Evolutionary conservation across 2,329 filamentous ascomycete genomes (phyloP).

Genomic region (Plectosphaerella plurivora): DNA sequence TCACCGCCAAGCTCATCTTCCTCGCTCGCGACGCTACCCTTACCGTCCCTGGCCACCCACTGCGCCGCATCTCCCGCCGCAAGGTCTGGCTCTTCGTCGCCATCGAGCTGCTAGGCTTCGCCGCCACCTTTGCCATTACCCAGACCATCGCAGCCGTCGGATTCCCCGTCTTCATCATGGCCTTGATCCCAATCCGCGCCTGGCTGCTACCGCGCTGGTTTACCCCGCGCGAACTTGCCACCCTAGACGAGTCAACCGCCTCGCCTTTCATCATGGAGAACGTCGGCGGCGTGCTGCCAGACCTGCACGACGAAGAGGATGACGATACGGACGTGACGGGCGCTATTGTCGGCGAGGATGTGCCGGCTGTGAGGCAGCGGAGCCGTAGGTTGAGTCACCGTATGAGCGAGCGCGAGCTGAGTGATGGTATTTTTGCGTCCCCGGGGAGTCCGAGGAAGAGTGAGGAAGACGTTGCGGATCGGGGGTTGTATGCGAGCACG

Average conservation of each 20-base stretch:
- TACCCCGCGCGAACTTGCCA: constrained; percentile 51
- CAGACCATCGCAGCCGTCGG: constrained; percentile 80
- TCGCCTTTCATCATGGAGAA: constrained; percentile 73
- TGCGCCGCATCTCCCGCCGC: constrained; percentile 57
- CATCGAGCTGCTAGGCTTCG: constrained; percentile 67
- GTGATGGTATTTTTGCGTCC: constrained; percentile 20
- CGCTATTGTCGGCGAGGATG: background rate
- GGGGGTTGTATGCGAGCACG: constrained; percentile 13
- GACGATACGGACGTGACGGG: constrained; percentile 1
- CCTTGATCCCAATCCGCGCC: constrained; percentile 63
- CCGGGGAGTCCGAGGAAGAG: constrained; percentile 22
- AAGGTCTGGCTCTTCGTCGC: constrained; percentile 65
- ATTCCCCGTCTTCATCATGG: constrained; percentile 70
- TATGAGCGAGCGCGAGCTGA: constrained; percentile 6
- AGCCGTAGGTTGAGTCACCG: constrained; percentile 7
- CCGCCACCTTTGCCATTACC: constrained; percentile 76
- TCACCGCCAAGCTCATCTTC: constrained; percentile 71
- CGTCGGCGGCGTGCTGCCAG: constrained; percentile 59
- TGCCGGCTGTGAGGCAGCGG: constrained; percentile 4
- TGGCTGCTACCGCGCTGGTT: constrained; percentile 61
- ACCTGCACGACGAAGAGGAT: constrained; percentile 17
- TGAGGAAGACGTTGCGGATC: constrained; percentile 27
- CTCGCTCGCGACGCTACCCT: constrained; percentile 59
- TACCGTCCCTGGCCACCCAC: constrained; percentile 55
- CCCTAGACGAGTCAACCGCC: constrained; percentile 70